Evolutionary conservation across 2,329 filamentous ascomycete species (phyloP), one percentile per base, ranked within the genome.

Genomic region (Stagonosporopsis rhizophila): DNA sequence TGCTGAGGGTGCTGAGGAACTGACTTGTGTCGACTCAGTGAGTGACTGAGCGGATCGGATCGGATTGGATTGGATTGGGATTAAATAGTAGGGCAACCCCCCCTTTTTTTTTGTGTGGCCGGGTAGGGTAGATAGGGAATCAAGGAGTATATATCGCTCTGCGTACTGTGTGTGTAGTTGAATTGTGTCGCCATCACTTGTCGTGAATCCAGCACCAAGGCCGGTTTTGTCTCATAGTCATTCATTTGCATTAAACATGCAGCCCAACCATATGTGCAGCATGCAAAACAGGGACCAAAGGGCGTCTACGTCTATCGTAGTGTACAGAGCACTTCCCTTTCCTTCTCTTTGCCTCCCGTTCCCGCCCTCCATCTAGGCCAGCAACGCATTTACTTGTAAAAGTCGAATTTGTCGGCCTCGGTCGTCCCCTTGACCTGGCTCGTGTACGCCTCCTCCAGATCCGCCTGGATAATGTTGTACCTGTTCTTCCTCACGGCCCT

Each of bases 391-490:
- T 65, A 77, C 69, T 75, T 77, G 67, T 77, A 77, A 50, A 77
- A 97, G 77, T 97, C 93, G 74, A 96, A 96, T 81, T 87, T 85
- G 73, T 87, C 85, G 44, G 85, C 85, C 77, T 90, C 87, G 60
- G 86, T 83, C 44, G 85, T 84, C 34, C 86, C 91, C 87, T 98
- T 98, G 72, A 99, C 95, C 78, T 99, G 95, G 79, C 89, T 91
- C 35, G 92, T 93, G 79, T 99, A 99, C 40, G 95, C 95, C 77
- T 98, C 95, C 79, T 99, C 95, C 62, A 99, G 82, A 79, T 99
- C 95, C 61, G 85, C 87, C 82, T 99, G 95, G 72, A 99, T 98
- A 76, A 99, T 99, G 79, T 99, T 98, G 81, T 99, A 99, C 71
- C 95, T 84, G 80, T 99, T 98, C 87, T 97, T 98, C 71, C 94